Evolutionary conservation across 2,329 filamentous ascomycete species (phyloP).

Genomic region (Sporothrix variecibatus): DNA sequence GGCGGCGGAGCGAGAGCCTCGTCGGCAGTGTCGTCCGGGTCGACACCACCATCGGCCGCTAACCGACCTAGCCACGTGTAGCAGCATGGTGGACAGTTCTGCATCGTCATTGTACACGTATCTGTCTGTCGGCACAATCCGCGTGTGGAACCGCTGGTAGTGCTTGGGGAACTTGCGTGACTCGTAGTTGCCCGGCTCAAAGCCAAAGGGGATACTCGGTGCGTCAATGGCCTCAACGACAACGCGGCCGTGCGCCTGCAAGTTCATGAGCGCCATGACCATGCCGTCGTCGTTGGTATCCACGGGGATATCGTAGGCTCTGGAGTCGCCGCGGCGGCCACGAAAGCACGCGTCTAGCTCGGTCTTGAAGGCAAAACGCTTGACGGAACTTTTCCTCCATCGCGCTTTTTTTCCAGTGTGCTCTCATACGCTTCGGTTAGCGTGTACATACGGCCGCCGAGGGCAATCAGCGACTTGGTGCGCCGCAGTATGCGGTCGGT

Average conservation of each 20-base stretch:
- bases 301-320: constrained; percentile 51
- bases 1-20: constrained; percentile 41
- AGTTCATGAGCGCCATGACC: constrained; percentile 66
- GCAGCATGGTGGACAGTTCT: constrained; percentile 9
- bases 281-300: constrained; percentile 62
- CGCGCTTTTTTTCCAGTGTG: constrained; percentile 59
- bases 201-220: constrained; percentile 67
- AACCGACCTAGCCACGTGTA: not conserved
- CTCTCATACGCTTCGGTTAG: constrained; percentile 61
- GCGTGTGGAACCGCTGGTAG: constrained; percentile 65
- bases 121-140: constrained; percentile 56
- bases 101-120: constrained; percentile 53
- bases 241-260: constrained; percentile 62
- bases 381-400: constrained; percentile 57
- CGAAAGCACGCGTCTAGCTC: constrained; percentile 60
- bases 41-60: not conserved
- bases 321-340: constrained; percentile 34
- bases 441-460: constrained; percentile 62
- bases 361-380: constrained; percentile 60
- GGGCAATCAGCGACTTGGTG: constrained; percentile 59
- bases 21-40: constrained; percentile 28
- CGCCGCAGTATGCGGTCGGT: constrained; percentile 58
- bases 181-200: constrained; percentile 71
- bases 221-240: constrained; percentile 56
- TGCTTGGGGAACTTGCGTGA: constrained; percentile 67